Base-by-base conservation (phyloP, 805 yeast genomes). In the Ogataea trehalophila region DNA sequence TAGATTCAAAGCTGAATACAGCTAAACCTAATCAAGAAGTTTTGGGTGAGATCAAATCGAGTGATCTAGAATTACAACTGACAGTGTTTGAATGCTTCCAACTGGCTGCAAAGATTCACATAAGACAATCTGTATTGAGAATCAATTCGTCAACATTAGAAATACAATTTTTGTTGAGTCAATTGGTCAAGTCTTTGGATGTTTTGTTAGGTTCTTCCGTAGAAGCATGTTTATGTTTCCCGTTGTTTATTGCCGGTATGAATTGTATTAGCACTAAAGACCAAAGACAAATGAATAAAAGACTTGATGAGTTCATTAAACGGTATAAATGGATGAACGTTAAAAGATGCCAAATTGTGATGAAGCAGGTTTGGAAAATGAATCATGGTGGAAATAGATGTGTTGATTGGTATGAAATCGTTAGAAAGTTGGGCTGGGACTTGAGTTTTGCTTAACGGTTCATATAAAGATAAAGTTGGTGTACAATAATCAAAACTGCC, bases 171-270 rank as follows among this genome's bases (percentile, higher is more conserved):
- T 66, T 86, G 39, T 70, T 76, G 33, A 71, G 72, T 44, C 81
- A 80, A 51, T 67, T 85, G 45, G 58, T 76, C 23, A 72, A 76
- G 45, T 74, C 84, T 48, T 63, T 87, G 22, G 87, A 83, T 54
- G 71, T 78, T 3, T 73, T 86, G 5, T 58, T 87, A 35, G 87
- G 79, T 2, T 72, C 92, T 0, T 75, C 79, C 1, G 83, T 85
- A 39, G 90, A 86, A 57, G 82, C 87, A 3, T 79, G 85, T 1
- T 63, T 86, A 15, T 83, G 86, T 37, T 87, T 87, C 63, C 95
- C 95, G 0, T 63, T 86, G 52, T 87, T 87, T 60, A 79, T 87
- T 18, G 85, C 89, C 1, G 95, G 92, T 1, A 76, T 87, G 58
- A 82, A 81, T 60, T 76, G 85, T 53, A 74, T 78, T 5, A 72